These are phyloP conservation scores for Royoungia palumana DNA, from an alignment of 768 basidiomycete species.

Conservation along the genomic window DNA sequence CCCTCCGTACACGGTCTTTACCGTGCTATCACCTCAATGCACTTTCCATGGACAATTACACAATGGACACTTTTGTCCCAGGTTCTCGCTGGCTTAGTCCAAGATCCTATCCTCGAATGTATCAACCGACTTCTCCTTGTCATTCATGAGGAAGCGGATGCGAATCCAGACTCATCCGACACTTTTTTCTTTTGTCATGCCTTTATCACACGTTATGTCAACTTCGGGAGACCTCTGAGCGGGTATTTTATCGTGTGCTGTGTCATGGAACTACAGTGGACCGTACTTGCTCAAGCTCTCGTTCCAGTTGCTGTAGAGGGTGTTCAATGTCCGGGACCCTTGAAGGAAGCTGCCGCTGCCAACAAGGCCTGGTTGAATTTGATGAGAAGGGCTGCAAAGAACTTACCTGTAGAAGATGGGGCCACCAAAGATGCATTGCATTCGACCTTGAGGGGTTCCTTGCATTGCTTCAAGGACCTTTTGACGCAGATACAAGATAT, in stretches of 20 bases:
- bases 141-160: constrained; percentile 52
- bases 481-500: constrained; percentile 78
- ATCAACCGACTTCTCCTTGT: constrained; percentile 69
- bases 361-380: constrained; percentile 78
- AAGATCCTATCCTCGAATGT: constrained; percentile 62
- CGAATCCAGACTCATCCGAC: constrained; percentile 28
- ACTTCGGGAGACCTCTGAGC: constrained; percentile 72
- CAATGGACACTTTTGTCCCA: constrained; percentile 62
- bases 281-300: constrained; percentile 71
- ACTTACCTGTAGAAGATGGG: constrained; percentile 36
- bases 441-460: constrained; percentile 53
- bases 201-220: constrained; percentile 72
- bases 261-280: constrained; percentile 82
- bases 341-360: constrained; percentile 74
- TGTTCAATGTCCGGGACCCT: constrained; percentile 17
- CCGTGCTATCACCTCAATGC: constrained; percentile 76
- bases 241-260: constrained; percentile 91
- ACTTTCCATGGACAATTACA: constrained; percentile 65
- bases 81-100: constrained; percentile 59
- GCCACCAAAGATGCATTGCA: constrained; percentile 40
- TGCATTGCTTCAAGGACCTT: constrained; percentile 77
- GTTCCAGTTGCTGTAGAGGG: constrained; percentile 37
- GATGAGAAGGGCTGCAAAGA: constrained; percentile 48
- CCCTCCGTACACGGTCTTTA: constrained; percentile 86
- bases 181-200: constrained; percentile 59